Evolutionary conservation across 192 early-diverging fungal species (phyloP), one percentile per base, ranked within the genome.

Genomic region (Pilobolus umbonatus): DNA sequence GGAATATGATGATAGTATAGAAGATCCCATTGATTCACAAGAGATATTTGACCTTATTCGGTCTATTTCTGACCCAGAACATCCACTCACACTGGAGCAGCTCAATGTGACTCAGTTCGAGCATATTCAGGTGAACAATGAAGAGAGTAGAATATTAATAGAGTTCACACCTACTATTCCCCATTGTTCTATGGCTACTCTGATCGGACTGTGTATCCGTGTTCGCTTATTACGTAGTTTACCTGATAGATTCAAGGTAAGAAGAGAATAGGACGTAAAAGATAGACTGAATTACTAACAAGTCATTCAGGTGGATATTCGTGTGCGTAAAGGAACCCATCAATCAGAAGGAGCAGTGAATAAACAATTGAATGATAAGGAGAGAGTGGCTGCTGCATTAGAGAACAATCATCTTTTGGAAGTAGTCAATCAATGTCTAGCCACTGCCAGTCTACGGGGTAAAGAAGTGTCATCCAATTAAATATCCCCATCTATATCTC

Each of bases 331-430:
- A 61, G 96, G 96, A 47, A 94, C 94, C 6, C 96, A 98, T 76
- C 94, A 98, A 68, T 91, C 88, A 8, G 96, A 98, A 70, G 72
- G 78, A 35, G 90, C 92, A 51, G 94, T 98, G 57, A 98, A 98
- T 71, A 98, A 97, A 73, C 96, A 98, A 69, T 76, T 98, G 54
- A 98, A 99, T 75, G 95, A 98, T 65, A 99, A 99, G 82, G 96
- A 99, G 60, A 80, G 96, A 21, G 97, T 98, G 11, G 94, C 97
- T 3, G 97, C 97, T 1, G 97, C 97, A 4, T 72, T 99, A 42
- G 97, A 98, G 65, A 99, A 98, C 78, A 81, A 70, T 14, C 91
- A 96, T 70, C 73, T 99, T 54, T 65, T 96, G 47, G 91, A 96
- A 60, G 97, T 98, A 1, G 94, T 97, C 31, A 96, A 97, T 64